Percentiles rank a stretch among this genome's conserved stretches.
phyloP scores from a whole-genome alignment of 176 grass and related monocot genomes.

The Ananas comosus region DNA sequence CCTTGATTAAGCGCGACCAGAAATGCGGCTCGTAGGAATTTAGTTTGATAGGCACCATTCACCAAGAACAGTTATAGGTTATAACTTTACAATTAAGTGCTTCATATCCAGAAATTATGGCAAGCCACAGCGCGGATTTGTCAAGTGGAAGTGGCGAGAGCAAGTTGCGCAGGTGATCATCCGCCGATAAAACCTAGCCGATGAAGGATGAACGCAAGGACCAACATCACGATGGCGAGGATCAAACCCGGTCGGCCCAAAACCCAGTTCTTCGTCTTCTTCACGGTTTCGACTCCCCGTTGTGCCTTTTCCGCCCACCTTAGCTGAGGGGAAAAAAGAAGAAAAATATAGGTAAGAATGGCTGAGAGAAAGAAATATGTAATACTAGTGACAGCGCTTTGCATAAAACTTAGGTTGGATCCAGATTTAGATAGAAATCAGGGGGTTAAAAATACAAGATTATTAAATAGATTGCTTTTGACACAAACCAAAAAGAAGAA shows the following conservation, averaged over 20 bases:
- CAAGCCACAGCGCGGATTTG: background rate
- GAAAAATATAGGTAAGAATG: background rate
- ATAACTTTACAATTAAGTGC: too few relatives aligned
- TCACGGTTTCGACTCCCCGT: slow-evolving; percentile 49
- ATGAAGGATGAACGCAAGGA: slow-evolving; percentile 72
- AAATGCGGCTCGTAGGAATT: background rate
- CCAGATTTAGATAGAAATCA: too few relatives aligned
- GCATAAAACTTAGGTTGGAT: too few relatives aligned
- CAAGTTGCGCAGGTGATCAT: slow-evolving; percentile 23
- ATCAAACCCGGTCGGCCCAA: slow-evolving; percentile 70
- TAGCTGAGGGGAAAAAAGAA: slow-evolving; percentile 34
- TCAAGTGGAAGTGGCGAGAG: background rate
- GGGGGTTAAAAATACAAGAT: too few relatives aligned
- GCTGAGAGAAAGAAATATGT: background rate
- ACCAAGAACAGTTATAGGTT: too few relatives aligned
- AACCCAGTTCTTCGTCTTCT: slow-evolving; percentile 91
- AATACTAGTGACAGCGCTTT: background rate
- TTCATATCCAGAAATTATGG: too few relatives aligned
- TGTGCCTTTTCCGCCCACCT: slow-evolving; percentile 79
- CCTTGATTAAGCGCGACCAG: background rate
- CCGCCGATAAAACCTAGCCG: slow-evolving; percentile 71
- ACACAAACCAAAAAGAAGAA: too few relatives aligned
- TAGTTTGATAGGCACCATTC: too few relatives aligned
- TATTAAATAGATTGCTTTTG: too few relatives aligned
- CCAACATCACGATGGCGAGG: slow-evolving; percentile 68